These are phyloP conservation scores for Stephania japonica DNA, from an alignment of 164 flowering plant species.

Conservation along the genomic window DNA sequence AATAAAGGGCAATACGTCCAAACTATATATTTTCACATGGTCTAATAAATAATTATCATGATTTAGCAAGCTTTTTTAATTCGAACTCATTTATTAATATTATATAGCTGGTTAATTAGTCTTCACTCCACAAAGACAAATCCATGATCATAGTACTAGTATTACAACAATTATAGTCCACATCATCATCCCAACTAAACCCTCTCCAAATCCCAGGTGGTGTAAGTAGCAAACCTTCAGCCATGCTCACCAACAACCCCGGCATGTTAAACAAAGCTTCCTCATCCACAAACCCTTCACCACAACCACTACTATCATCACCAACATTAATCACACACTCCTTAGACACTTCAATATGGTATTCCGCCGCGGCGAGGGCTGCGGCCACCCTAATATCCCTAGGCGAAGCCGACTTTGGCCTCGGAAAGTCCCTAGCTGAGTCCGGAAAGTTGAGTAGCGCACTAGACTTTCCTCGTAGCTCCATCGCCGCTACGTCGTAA, in stretches of 20 bases:
- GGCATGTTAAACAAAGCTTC: conserved; percentile 48
- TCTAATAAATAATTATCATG: too few species aligned
- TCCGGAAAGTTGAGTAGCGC: conserved; percentile 19
- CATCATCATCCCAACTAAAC: conserved; percentile 17
- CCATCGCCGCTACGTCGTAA: conserved; percentile 26
- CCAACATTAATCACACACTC: not conserved
- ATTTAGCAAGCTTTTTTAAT: too few species aligned
- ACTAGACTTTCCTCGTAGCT: conserved; percentile 16
- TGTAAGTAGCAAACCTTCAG: conserved; percentile 38
- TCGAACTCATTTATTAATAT: too few species aligned
- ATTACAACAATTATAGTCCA: not conserved
- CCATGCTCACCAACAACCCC: conserved; percentile 29
- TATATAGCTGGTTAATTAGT: not conserved
- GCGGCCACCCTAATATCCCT: conserved; percentile 5
- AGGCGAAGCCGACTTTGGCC: conserved; percentile 9
- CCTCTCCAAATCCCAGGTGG: conserved; percentile 33
- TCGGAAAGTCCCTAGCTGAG: conserved; percentile 18
- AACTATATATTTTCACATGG: too few species aligned
- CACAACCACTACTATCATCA: not conserved
- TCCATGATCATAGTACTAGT: not conserved
- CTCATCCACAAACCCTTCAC: conserved; percentile 28
- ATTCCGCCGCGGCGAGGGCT: not conserved
- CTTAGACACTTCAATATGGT: too few species aligned
- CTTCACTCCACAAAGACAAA: conserved; percentile 26
- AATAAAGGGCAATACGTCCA: too few species aligned